Conservation (phyloP, 768 basidiomycete species). For the Lactarius indigo region DNA sequence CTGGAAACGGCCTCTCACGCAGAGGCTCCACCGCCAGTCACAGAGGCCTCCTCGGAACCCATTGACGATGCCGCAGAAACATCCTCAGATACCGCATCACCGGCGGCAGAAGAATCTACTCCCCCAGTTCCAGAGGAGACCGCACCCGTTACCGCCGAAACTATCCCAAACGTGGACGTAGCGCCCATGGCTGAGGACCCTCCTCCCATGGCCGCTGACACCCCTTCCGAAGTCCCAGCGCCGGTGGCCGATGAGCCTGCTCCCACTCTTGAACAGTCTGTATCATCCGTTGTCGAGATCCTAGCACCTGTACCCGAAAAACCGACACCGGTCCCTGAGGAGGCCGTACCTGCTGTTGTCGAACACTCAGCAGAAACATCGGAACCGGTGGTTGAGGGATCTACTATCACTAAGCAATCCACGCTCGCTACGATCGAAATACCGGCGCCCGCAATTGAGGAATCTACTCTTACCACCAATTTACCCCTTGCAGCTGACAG, state of each 20-base stretch:
- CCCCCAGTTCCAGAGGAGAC: neutral
- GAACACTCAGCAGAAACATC: neutral
- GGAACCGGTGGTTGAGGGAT: neutral
- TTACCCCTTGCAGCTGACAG: neutral
- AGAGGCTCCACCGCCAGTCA: neutral
- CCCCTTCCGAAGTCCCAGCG: neutral
- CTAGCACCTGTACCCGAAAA: neutral
- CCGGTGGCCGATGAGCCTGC: neutral
- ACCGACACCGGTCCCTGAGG: neutral
- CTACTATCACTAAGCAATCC: neutral
- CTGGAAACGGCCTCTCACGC: neutral
- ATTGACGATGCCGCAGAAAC: neutral
- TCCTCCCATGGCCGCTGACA: neutral
- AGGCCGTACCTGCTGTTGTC: neutral
- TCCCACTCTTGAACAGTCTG: neutral
- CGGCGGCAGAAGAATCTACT: neutral
- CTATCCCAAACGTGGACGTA: neutral
- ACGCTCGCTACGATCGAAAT: neutral
- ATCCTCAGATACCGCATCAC: neutral
- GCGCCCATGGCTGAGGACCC: neutral
- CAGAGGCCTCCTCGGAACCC: neutral
- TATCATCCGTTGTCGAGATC: neutral
- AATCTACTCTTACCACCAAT: neutral
- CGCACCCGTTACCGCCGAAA: neutral
- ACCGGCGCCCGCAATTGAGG: neutral